Percentiles rank a stretch among this genome's conserved stretches.
Conservation (phyloP, 176 grass and related monocot species). For the Saccharum officinarum region DNA sequence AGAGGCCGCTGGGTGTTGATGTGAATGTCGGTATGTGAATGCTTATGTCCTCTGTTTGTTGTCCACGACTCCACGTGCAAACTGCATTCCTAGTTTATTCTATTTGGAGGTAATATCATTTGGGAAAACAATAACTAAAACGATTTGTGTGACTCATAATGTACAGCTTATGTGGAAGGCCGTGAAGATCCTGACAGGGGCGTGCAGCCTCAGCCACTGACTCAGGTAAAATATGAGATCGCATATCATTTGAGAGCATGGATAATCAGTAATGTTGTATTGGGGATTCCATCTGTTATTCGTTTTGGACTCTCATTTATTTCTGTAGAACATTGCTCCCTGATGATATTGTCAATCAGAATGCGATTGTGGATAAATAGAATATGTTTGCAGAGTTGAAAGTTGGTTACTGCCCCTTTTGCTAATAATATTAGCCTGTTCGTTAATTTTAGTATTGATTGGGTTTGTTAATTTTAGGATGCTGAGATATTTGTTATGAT, state of each 20-base stretch:
- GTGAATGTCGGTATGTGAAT: constrained; percentile 83
- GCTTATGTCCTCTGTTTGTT: constrained; percentile 14
- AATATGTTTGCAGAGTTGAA: neutral
- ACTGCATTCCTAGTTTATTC: neutral
- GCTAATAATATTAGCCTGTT: neutral
- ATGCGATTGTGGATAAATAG: neutral
- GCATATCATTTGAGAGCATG: neutral
- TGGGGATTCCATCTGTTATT: neutral
- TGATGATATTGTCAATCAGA: neutral
- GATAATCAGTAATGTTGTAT: neutral
- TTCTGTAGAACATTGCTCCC: neutral
- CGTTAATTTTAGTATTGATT: neutral
- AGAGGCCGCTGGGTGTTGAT: constrained; percentile 81
- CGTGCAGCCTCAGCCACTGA: constrained; percentile 53
- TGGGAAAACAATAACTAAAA: constrained; percentile 21
- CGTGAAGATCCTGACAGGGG: constrained; percentile 74
- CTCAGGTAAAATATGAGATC: constrained; percentile 61
- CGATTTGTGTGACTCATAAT: constrained; percentile 1
- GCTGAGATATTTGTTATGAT: neutral
- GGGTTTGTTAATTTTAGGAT: neutral
- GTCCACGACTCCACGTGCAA: neutral
- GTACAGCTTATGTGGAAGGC: constrained; percentile 80
- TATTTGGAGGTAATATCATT: neutral
- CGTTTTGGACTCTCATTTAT: neutral
- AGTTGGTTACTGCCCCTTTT: neutral